phyloP scores from a whole-genome alignment of 805 yeast genomes.

The Yarrowia sp. region DNA sequence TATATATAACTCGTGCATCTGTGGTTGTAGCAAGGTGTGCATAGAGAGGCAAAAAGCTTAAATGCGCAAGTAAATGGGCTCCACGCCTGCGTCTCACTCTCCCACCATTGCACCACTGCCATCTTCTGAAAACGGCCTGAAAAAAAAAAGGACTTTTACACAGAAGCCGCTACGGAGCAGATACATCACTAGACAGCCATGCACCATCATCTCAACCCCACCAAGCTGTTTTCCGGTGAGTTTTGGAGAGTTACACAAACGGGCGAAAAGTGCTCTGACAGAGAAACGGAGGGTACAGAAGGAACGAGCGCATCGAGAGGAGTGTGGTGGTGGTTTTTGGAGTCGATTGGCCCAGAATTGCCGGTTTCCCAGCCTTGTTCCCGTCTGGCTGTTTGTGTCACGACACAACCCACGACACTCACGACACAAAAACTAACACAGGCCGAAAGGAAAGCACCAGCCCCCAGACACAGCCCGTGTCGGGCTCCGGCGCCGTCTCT shows the following conservation, averaged over 20 bases:
- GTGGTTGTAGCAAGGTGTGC: slow-evolving; percentile 17
- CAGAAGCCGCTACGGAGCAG: too few relatives aligned
- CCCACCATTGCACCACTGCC: neutral
- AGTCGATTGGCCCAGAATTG: too few relatives aligned
- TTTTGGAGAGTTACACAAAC: neutral
- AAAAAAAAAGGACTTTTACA: too few relatives aligned
- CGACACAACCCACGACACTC: too few relatives aligned
- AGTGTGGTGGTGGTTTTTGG: too few relatives aligned
- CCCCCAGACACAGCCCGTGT: slow-evolving; percentile 2
- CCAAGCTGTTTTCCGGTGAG: slow-evolving; percentile 23
- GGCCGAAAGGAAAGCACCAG: slow-evolving; percentile 21
- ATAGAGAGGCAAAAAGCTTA: slow-evolving; percentile 13
- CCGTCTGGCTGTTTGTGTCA: too few relatives aligned
- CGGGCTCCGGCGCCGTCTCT: slow-evolving; percentile 2
- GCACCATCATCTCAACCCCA: slow-evolving; percentile 27
- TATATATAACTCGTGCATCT: neutral
- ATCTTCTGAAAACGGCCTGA: too few relatives aligned
- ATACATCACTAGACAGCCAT: neutral
- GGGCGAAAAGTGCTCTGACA: neutral
- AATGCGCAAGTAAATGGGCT: slow-evolving; percentile 20
- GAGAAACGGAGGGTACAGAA: too few relatives aligned
- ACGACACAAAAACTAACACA: too few relatives aligned
- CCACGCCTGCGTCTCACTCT: slow-evolving; percentile 19
- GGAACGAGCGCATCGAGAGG: too few relatives aligned
- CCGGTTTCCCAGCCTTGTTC: too few relatives aligned